These are phyloP conservation scores for Nannochloropsis gaditana DNA, from an alignment of 108 stramenopile species.

Conservation along the genomic window DNA sequence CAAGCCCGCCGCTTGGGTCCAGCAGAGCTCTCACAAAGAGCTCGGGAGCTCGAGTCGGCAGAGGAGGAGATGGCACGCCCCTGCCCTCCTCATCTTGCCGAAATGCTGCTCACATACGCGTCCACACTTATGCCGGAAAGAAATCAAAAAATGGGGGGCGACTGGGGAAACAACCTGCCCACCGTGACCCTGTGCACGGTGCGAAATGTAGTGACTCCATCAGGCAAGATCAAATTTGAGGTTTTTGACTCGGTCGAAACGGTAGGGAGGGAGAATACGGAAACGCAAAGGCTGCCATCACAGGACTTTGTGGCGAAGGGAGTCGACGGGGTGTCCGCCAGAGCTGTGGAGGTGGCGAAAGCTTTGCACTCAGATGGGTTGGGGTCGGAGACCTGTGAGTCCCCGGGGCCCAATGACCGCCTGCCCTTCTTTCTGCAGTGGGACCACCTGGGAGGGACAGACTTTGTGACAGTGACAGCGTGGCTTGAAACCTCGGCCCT, in stretches of 20 bases:
- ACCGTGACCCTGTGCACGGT: constrained; percentile 3
- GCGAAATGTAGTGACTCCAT: not conserved
- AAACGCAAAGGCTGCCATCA: too few relatives aligned
- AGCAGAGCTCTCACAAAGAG: not conserved
- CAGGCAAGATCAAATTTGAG: constrained; percentile 5
- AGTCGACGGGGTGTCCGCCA: not conserved
- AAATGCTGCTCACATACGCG: not conserved
- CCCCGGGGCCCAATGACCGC: not conserved
- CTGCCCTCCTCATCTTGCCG: not conserved
- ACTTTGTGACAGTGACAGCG: not conserved
- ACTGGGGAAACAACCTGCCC: not conserved
- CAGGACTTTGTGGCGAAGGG: not conserved
- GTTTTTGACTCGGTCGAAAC: not conserved
- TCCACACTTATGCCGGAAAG: not conserved
- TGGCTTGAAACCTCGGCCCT: not conserved
- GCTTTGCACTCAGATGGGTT: not conserved
- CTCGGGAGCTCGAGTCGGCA: not conserved
- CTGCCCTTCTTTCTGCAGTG: not conserved
- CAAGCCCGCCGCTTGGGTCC: not conserved
- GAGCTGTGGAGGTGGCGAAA: not conserved
- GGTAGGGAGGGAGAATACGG: too few relatives aligned
- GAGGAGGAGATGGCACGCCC: not conserved
- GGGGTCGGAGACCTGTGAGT: not conserved
- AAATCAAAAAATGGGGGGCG: not conserved
- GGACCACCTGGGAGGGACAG: not conserved